phyloP scores from a whole-genome alignment of 106 monocot genomes.

The Apostasia shenzhenica region DNA sequence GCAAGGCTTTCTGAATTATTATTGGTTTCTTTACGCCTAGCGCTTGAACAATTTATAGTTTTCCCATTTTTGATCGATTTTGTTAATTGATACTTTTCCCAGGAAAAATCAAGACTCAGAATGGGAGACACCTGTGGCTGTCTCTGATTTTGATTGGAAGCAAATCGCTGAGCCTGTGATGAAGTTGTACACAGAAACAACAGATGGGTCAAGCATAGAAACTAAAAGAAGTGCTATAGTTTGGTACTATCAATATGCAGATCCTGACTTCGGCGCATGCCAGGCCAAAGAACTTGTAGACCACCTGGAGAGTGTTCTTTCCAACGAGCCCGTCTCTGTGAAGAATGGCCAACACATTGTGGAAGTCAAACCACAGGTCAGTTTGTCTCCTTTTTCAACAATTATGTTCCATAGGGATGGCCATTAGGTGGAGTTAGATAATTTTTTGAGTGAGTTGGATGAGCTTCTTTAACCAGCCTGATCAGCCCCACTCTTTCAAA shows the following conservation, averaged over 20 bases:
- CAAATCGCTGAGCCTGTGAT: conserved; percentile 49
- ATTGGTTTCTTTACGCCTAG: no score
- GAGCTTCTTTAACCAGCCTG: no score
- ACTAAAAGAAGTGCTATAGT: conserved; percentile 42
- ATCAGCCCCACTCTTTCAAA: no score
- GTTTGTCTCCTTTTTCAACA: background rate
- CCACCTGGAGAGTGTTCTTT: conserved; percentile 49
- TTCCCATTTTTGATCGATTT: no score
- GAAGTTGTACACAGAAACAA: conserved; percentile 50
- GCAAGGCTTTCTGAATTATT: no score
- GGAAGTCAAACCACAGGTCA: conserved; percentile 51
- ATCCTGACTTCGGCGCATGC: conserved; percentile 52
- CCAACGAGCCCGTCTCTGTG: conserved; percentile 51
- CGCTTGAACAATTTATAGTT: no score
- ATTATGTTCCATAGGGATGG: no score
- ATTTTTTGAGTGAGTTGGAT: no score
- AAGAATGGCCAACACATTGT: conserved; percentile 54
- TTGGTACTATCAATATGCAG: conserved; percentile 49
- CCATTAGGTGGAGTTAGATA: no score
- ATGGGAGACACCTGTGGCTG: conserved; percentile 40
- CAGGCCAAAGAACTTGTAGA: conserved; percentile 57
- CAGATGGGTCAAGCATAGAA: conserved; percentile 45
- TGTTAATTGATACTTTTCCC: background rate
- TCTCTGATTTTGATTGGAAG: conserved; percentile 39
- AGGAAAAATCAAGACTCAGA: conserved; percentile 29